phyloP scores from a whole-genome alignment of 2,329 filamentous ascomycete genomes.

The Knufia petricola region DNA sequence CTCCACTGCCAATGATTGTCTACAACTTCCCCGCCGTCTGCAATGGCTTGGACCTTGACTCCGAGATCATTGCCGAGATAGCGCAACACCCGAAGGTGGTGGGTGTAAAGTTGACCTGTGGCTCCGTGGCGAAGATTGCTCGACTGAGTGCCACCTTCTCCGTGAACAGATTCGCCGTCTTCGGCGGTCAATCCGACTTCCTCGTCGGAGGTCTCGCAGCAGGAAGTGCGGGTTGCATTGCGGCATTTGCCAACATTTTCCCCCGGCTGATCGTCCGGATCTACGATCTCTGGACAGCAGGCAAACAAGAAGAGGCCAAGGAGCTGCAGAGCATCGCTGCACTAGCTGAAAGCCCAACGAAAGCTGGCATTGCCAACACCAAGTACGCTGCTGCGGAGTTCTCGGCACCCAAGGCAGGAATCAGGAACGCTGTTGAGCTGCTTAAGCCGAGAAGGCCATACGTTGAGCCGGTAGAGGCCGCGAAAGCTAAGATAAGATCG shows the following conservation, averaged over 20 bases:
- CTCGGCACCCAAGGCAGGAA: constrained; percentile 49
- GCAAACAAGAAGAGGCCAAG: constrained; percentile 50
- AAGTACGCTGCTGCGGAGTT: constrained; percentile 58
- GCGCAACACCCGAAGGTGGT: constrained; percentile 49
- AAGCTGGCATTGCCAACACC: constrained; percentile 56
- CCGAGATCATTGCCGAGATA: constrained; percentile 48
- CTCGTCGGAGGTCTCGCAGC: constrained; percentile 47
- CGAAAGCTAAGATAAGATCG: constrained; percentile 35
- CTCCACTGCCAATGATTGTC: constrained; percentile 49
- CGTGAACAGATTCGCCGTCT: constrained; percentile 53
- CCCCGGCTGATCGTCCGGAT: constrained; percentile 48
- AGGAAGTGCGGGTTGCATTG: constrained; percentile 47
- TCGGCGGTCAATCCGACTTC: constrained; percentile 65
- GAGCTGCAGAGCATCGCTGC: constrained; percentile 53
- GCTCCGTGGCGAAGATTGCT: constrained; percentile 51
- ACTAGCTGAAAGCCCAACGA: constrained; percentile 55
- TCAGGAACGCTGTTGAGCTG: constrained; percentile 50
- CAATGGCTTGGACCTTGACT: constrained; percentile 59
- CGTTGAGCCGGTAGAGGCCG: constrained; percentile 35
- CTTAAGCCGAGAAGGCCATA: constrained; percentile 52
- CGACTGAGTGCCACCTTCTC: constrained; percentile 45
- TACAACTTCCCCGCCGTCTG: constrained; percentile 63
- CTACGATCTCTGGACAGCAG: constrained; percentile 52
- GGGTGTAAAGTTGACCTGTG: constrained; percentile 55
- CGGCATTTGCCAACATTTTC: constrained; percentile 49